phyloP scores from a whole-genome alignment of 495 filamentous ascomycete species.

The Neurospora sp. region DNA sequence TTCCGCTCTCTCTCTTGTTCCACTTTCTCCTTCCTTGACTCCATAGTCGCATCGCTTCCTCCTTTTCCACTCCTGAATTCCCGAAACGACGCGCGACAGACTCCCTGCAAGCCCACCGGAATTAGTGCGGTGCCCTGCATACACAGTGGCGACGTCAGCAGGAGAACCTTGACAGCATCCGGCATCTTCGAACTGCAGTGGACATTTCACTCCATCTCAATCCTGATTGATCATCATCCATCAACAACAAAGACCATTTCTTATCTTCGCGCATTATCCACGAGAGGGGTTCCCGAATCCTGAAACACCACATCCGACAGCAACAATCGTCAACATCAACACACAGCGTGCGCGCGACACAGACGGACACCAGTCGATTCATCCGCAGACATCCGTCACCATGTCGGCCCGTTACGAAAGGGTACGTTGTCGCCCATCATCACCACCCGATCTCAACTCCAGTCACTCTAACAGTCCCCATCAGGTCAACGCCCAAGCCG shows the following conservation, averaged over 20 bases:
- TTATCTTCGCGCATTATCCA: conserved; percentile 1
- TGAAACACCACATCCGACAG: background rate
- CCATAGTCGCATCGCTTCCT: background rate
- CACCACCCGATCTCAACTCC: no score
- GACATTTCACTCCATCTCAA: background rate
- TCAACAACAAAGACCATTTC: conserved; percentile 8
- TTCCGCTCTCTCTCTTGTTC: background rate
- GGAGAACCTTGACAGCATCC: background rate
- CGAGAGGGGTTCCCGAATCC: background rate
- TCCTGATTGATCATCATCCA: background rate
- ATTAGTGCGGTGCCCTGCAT: background rate
- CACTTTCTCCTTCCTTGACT: background rate
- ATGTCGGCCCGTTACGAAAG: conserved; percentile 81
- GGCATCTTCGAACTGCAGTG: background rate
- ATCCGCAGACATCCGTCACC: conserved; percentile 29
- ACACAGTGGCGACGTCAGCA: background rate
- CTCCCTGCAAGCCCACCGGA: background rate
- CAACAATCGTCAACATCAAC: background rate
- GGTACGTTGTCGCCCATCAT: conserved; percentile 41
- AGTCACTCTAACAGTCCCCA: background rate
- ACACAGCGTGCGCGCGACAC: background rate
- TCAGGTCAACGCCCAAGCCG: conserved; percentile 40
- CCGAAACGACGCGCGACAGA: background rate
- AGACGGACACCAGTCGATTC: background rate
- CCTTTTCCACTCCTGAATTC: background rate